These are phyloP conservation scores for Dactylonectria macrodidyma DNA, from an alignment of 2,329 filamentous ascomycete species.

Conservation along the genomic window DNA sequence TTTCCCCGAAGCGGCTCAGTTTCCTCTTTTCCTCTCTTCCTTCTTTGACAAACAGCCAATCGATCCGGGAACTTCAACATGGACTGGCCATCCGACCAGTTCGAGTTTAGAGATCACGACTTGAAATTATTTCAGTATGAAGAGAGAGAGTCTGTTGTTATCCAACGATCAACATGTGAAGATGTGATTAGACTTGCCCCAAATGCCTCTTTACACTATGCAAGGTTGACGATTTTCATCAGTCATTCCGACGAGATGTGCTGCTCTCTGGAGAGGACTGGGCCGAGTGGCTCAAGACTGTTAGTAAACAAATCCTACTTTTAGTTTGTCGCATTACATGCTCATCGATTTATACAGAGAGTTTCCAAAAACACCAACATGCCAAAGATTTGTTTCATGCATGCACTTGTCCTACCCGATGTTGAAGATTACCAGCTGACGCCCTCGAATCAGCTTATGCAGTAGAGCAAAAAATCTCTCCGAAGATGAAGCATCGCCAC, in stretches of 20 bases:
- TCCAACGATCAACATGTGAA: not conserved
- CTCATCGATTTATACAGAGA: not conserved
- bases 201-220: no score
- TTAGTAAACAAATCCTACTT: not conserved
- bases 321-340: no score
- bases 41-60: not conserved
- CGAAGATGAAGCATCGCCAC: conserved; percentile 11
- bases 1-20: not conserved
- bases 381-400: conserved; percentile 10
- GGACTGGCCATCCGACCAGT: conserved; percentile 7
- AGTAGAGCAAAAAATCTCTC: conserved; percentile 17
- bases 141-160: not conserved
- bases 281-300: conserved; percentile 7
- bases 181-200: not conserved
- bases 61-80: not conserved
- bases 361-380: not conserved
- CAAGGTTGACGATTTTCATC: not conserved
- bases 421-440: not conserved
- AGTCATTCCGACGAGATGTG: not conserved
- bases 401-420: not conserved
- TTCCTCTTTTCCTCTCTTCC: not conserved
- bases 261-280: not conserved
- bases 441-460: not conserved
- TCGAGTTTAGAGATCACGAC: conserved; percentile 4
- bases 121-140: conserved; percentile 12